phyloP scores from a whole-genome alignment of 2,329 filamentous ascomycete species.

The Cryphonectria nitschkei region DNA sequence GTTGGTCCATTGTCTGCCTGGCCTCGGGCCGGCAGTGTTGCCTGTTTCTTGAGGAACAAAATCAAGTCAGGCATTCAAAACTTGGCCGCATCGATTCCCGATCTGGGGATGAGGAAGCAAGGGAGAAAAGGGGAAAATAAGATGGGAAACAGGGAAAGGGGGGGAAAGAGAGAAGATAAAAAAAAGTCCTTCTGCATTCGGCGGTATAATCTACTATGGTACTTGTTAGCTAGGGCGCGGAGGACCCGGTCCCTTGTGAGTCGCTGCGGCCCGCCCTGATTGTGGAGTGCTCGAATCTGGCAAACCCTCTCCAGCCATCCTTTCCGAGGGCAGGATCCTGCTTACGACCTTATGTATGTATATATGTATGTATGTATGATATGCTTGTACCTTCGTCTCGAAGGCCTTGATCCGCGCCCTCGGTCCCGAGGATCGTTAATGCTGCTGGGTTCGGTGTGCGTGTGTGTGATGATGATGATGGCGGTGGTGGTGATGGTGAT shows the following conservation, averaged over 20 bases:
- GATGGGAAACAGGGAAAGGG: background rate
- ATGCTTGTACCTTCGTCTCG: background rate
- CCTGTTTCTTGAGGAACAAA: background rate
- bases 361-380: background rate
- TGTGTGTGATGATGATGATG: background rate
- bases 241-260: conserved; percentile 1
- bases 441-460: background rate
- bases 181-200: conserved; percentile 2
- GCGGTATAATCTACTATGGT: background rate
- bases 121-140: background rate
- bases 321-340: background rate
- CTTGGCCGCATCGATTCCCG: background rate
- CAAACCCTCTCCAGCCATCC: background rate
- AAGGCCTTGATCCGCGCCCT: background rate
- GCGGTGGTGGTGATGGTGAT: too few species aligned
- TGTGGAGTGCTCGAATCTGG: background rate
- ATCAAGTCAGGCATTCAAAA: background rate
- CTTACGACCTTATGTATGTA: background rate
- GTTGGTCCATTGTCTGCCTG: background rate
- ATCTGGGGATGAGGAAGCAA: background rate
- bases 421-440: background rate
- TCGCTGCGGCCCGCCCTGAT: conserved; percentile 12
- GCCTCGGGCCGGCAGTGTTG: background rate
- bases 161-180: too few species aligned
- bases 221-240: background rate